Evolutionary conservation across 2,329 filamentous ascomycete species (phyloP), one percentile per base, ranked within the genome.

Genomic region (Fusarium nisikadoi): DNA sequence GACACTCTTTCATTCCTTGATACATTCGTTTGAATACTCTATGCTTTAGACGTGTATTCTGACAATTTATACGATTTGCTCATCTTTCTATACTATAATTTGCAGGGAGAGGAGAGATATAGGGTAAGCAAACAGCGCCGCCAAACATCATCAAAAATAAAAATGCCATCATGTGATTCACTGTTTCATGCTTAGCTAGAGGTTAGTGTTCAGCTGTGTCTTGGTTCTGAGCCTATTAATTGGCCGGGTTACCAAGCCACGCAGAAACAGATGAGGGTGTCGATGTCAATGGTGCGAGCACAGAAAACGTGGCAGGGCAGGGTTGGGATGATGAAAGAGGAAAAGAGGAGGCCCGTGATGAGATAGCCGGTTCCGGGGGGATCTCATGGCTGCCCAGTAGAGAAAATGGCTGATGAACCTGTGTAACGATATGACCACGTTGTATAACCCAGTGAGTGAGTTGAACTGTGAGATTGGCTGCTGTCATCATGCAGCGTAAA

Each of bases 231-330:
- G 19, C 35, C 12, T 29, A 31, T 17, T 5, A 31, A 43, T 23
- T 42, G 31, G 39, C 4, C 8, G 29, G 45, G 33, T 53, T 46
- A 55, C 17, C 31, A 49, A 58, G 65, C 70, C 46, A 70, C 58
- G 42, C 23, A 43, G 33, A 29, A 42, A 20, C 43, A 42, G 49
- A 10, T 49, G 41, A 56, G 31, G 39, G 41, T 56, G 41, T 56
- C 19, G 31, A 49, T 13, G 45, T 52, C 29, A 33, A 49, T 65
- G 31, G n/a, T 27, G 65, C 55, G 65, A 63, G 69, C 65, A 65
- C 57, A 46, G 52, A 75, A 74, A 78, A 78, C 76, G 74, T 78
- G 77, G 76, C 73, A 57, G 67, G 47, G 67, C 58, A 55, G 76
- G 76, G 73, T 71, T 70, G 64, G 53, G 52, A 54, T 29, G 53